A percentile compares a stretch with the other conserved stretches of the same genome.
Evolutionary conservation across 768 basidiomycete genomes (phyloP).

Genomic region (Russula lepida): DNA sequence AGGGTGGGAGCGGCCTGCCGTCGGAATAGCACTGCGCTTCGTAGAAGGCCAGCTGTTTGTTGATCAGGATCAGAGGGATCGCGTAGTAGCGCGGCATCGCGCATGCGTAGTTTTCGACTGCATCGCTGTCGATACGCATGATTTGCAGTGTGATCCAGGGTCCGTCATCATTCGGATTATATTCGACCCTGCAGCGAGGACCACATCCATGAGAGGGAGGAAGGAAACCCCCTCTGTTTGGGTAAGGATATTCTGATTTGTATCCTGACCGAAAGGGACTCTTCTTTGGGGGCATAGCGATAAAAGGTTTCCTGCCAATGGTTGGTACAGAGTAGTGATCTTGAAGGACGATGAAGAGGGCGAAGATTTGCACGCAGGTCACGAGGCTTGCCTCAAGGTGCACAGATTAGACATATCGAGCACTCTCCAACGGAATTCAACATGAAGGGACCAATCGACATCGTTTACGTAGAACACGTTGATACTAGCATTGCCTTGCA

Average conservation of each 20-base stretch:
- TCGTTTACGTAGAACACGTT: background rate
- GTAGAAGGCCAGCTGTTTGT: conserved; percentile 10
- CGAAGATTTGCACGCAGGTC: background rate
- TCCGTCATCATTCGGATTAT: background rate
- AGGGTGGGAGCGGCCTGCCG: background rate
- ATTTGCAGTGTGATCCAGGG: conserved; percentile 7
- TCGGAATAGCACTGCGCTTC: conserved; percentile 10
- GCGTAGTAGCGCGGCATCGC: conserved; percentile 14
- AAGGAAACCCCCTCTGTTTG: background rate
- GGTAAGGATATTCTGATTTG: background rate
- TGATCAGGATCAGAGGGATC: conserved; percentile 13
- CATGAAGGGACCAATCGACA: background rate
- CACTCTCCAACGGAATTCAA: background rate
- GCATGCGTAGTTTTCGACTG: background rate
- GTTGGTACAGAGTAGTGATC: background rate
- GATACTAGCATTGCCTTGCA: background rate
- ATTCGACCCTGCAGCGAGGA: conserved; percentile 9
- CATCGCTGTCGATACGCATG: background rate
- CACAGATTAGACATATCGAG: background rate
- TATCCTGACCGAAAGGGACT: background rate
- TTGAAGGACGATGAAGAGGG: background rate
- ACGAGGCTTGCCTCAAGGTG: conserved; percentile 10
- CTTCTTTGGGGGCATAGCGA: background rate
- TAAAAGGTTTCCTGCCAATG: background rate
- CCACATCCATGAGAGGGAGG: background rate